phyloP scores from a whole-genome alignment of 2,329 filamentous ascomycete genomes.

The Didymella segeticola region DNA sequence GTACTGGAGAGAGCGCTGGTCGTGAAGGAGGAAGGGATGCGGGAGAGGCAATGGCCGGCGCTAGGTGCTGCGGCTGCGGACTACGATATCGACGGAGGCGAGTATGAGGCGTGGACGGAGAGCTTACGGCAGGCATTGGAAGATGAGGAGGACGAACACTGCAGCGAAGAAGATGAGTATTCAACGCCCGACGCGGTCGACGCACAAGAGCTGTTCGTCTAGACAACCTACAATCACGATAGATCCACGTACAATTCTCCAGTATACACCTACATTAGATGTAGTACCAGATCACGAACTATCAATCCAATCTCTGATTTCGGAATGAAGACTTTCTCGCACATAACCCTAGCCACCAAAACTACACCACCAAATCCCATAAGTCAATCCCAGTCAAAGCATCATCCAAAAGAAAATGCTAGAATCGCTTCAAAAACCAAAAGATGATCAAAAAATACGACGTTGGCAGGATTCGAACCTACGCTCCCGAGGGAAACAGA shows the following conservation, averaged over 20 bases:
- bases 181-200: not conserved
- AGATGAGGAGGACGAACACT: slow-evolving; percentile 3
- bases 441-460: slow-evolving; percentile 27
- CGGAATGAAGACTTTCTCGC: too few species aligned
- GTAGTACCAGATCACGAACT: too few species aligned
- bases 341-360: too few species aligned
- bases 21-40: slow-evolving; percentile 23
- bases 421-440: not conserved
- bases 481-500: slow-evolving; percentile 48
- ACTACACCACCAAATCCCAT: too few species aligned
- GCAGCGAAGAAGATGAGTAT: not conserved
- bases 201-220: not conserved
- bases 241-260: too few species aligned
- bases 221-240: too few species aligned
- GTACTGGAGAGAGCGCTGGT: slow-evolving; percentile 38
- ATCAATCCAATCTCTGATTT: too few species aligned
- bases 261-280: too few species aligned
- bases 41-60: slow-evolving; percentile 10
- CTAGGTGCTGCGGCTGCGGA: slow-evolving; percentile 21
- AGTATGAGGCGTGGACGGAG: slow-evolving; percentile 36
- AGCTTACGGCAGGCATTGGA: slow-evolving; percentile 33
- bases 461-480: slow-evolving; percentile 46
- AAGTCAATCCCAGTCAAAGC: too few species aligned
- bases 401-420: too few species aligned
- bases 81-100: slow-evolving; percentile 14